Percentiles rank a stretch among this genome's conserved stretches.
Evolutionary conservation across 495 filamentous ascomycete genomes (phyloP).

Genomic region (Saxophila tyrrhenica): DNA sequence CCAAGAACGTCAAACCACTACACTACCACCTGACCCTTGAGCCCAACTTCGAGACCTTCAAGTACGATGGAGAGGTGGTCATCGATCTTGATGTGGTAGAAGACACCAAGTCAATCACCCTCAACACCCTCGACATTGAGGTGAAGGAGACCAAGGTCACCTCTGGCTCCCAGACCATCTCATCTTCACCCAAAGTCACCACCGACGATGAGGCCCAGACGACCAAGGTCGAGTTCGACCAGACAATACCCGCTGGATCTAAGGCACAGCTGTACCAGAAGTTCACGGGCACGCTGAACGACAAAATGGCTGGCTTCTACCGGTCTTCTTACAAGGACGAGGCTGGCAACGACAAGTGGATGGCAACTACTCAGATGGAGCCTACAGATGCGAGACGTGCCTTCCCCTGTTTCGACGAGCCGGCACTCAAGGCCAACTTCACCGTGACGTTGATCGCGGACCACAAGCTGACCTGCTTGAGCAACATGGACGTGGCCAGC

Average conservation of each 20-base stretch:
- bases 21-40: slow-evolving; percentile 67
- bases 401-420: slow-evolving; percentile 72
- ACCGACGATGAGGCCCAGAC: slow-evolving; percentile 55
- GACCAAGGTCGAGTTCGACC: slow-evolving; percentile 51
- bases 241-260: slow-evolving; percentile 44
- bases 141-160: slow-evolving; percentile 64
- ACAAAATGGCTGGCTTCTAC: slow-evolving; percentile 78
- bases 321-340: slow-evolving; percentile 60
- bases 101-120: slow-evolving; percentile 71
- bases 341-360: slow-evolving; percentile 49
- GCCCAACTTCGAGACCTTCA: slow-evolving; percentile 59
- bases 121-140: slow-evolving; percentile 79
- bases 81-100: slow-evolving; percentile 76
- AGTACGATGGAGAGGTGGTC: slow-evolving; percentile 55
- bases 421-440: slow-evolving; percentile 61
- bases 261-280: slow-evolving; percentile 55
- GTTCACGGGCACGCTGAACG: slow-evolving; percentile 58
- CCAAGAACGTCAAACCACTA: slow-evolving; percentile 55
- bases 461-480: slow-evolving; percentile 60
- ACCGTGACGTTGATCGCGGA: slow-evolving; percentile 64
- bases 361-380: slow-evolving; percentile 77
- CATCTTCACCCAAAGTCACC: slow-evolving; percentile 42
- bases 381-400: slow-evolving; percentile 64
- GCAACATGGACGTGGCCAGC: slow-evolving; percentile 67
- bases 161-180: slow-evolving; percentile 42